Conservation (phyloP, 2,329 filamentous ascomycete genomes). For the Colletotrichum chlorophyti region DNA sequence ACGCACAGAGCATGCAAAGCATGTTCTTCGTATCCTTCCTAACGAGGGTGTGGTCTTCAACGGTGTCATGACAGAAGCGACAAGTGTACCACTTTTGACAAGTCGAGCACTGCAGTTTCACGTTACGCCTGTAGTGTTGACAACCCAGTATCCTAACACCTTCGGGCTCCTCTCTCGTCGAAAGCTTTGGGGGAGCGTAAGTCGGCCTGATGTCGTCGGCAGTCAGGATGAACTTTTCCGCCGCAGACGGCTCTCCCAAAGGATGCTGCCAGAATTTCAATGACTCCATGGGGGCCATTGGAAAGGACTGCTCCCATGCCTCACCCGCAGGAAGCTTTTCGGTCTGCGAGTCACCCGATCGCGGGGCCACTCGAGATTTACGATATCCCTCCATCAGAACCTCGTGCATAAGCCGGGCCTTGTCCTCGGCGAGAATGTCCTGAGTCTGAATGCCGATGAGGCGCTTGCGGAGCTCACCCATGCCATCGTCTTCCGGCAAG, state of each 20-base stretch:
- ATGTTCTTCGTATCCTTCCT: constrained; percentile 89
- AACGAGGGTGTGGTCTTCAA: constrained; percentile 79
- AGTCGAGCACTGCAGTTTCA: constrained; percentile 91
- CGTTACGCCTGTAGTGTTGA: constrained; percentile 91
- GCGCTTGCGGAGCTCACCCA: constrained; percentile 68
- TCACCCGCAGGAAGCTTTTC: constrained; percentile 29
- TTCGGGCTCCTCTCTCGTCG: constrained; percentile 52
- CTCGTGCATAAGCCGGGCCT: constrained; percentile 75
- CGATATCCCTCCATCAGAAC: constrained; percentile 73
- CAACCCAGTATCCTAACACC: constrained; percentile 70
- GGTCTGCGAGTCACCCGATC: background rate
- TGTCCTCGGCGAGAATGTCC: constrained; percentile 65
- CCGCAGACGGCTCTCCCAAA: constrained; percentile 44
- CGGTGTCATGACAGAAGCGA: constrained; percentile 89
- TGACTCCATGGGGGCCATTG: constrained; percentile 56
- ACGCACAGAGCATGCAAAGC: constrained; percentile 95
- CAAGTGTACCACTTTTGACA: constrained; percentile 95
- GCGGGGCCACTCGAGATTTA: constrained; percentile 37
- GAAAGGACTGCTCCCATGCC: constrained; percentile 47
- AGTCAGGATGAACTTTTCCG: constrained; percentile 57
- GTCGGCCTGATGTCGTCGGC: constrained; percentile 72
- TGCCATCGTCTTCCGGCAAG: constrained; percentile 81
- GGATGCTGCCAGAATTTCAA: constrained; percentile 66
- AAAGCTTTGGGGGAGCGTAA: constrained; percentile 63
- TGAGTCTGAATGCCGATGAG: constrained; percentile 74